Conservation (phyloP, 257 asterid genomes). For the Solanum chaucha region DNA sequence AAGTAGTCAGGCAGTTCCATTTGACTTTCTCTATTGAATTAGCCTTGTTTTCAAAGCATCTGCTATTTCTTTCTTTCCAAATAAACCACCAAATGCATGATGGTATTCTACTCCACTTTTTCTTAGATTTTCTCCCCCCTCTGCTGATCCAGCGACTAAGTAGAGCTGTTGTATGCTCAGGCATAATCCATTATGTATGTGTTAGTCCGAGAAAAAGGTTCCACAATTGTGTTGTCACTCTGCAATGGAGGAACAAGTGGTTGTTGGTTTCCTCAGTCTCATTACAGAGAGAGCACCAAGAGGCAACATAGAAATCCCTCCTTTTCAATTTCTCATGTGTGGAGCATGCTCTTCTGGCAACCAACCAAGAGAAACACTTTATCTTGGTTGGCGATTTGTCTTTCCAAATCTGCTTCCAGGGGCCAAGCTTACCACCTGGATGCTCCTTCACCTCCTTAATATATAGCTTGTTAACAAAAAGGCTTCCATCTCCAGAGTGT, state of each 20-base stretch:
- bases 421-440: neutral
- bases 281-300: neutral
- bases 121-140: neutral
- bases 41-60: neutral
- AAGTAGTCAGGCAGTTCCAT: neutral
- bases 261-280: neutral
- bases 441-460: neutral
- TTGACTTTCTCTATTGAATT: neutral
- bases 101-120: neutral
- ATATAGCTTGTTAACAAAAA: neutral
- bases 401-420: neutral
- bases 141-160: neutral
- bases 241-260: neutral
- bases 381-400: neutral
- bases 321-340: neutral
- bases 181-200: neutral
- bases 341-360: neutral
- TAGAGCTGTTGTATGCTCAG: neutral
- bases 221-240: neutral
- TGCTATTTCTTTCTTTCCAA: neutral
- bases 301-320: neutral
- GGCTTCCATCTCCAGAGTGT: neutral
- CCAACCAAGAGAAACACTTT: neutral
- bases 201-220: neutral
- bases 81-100: neutral